A percentile compares a stretch with the other conserved stretches of the same genome.
These are phyloP conservation scores for Auriscalpium vulgare DNA, from an alignment of 768 basidiomycete species.

Conservation along the genomic window DNA sequence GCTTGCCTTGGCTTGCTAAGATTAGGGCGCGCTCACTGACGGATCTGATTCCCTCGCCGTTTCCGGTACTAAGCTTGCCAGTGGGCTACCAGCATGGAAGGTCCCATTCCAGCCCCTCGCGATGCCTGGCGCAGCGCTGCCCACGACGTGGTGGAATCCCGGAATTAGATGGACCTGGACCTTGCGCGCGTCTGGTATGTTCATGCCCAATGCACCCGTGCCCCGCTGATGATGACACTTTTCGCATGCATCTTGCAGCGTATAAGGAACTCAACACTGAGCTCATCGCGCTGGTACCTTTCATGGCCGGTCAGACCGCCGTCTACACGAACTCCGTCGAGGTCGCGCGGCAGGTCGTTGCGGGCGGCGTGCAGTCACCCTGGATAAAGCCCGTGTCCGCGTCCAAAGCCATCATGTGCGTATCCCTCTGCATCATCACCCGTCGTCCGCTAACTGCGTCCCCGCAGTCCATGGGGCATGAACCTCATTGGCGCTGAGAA, in stretches of 20 bases:
- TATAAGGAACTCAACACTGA: constrained; percentile 6
- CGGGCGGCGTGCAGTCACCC: constrained; percentile 5
- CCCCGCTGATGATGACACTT: not conserved
- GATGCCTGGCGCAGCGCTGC: constrained; percentile 25
- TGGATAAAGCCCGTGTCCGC: constrained; percentile 14
- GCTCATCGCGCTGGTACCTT: constrained; percentile 8
- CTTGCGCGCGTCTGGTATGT: constrained; percentile 26
- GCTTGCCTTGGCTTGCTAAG: too few relatives aligned
- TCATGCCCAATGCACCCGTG: not conserved
- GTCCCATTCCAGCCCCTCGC: constrained; percentile 33
- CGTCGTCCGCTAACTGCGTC: not conserved
- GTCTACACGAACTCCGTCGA: constrained; percentile 10
- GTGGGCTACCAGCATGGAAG: constrained; percentile 31
- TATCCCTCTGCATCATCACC: not conserved
- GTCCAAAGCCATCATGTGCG: not conserved
- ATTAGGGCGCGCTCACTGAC: too few relatives aligned
- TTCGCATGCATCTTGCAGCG: not conserved
- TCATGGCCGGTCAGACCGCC: constrained; percentile 3
- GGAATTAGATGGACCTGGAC: constrained; percentile 30
- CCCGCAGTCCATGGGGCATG: constrained; percentile 10
- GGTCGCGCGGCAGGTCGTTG: constrained; percentile 11
- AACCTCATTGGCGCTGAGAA: constrained; percentile 12
- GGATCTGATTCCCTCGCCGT: too few relatives aligned
- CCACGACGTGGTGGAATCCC: constrained; percentile 36
- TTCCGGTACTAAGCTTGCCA: constrained; percentile 23